phyloP scores from a whole-genome alignment of 116 monocot genomes.

The Dioscorea cayenensis region DNA sequence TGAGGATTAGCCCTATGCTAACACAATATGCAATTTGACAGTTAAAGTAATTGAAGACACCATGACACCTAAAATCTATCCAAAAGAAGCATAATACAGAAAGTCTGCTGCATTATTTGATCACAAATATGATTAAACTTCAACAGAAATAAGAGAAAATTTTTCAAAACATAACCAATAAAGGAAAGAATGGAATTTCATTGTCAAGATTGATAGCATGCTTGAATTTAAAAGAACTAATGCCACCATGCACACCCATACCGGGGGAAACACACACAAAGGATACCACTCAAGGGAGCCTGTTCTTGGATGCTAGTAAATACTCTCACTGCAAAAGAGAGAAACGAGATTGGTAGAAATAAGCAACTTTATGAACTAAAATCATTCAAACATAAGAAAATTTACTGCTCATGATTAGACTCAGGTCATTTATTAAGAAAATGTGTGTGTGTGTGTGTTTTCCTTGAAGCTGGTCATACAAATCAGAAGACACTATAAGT shows the following conservation, averaged over 20 bases:
- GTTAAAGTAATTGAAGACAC: neutral
- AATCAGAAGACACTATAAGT: neutral
- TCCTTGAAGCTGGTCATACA: neutral
- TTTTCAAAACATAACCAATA: neutral
- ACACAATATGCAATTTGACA: neutral
- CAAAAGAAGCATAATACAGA: neutral
- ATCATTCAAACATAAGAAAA: neutral
- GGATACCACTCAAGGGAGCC: constrained; percentile 85
- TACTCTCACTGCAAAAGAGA: constrained; percentile 62
- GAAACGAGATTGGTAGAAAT: neutral
- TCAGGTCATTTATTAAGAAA: neutral
- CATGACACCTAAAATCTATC: neutral
- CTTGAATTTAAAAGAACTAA: no score
- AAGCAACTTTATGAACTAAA: neutral
- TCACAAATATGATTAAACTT: no score
- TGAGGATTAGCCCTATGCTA: neutral
- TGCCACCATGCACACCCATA: no score
- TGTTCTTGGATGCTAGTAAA: constrained; percentile 90
- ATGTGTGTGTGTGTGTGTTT: neutral
- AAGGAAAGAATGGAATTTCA: neutral
- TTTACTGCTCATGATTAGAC: neutral
- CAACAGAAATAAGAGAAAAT: neutral
- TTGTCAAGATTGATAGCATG: neutral
- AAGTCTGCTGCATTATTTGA: no score
- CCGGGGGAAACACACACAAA: constrained; percentile 12